phyloP scores from a whole-genome alignment of 176 grass and related monocot genomes.

The Raddia distichophylla region DNA sequence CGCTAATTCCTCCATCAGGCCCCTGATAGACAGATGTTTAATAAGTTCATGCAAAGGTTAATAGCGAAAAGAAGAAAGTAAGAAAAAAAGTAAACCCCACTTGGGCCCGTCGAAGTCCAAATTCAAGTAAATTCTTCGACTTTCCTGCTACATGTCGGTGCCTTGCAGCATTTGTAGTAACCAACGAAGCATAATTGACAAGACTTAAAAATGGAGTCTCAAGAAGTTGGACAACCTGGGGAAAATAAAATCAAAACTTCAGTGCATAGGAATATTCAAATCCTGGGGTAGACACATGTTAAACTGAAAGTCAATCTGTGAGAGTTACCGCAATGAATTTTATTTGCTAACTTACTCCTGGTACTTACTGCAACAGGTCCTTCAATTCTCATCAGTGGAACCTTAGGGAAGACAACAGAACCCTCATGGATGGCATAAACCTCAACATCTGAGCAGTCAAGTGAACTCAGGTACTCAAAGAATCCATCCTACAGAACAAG shows the following conservation, averaged over 20 bases:
- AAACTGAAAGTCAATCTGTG: neutral
- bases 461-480: constrained; percentile 80
- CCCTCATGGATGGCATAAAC: constrained; percentile 91
- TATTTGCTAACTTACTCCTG: constrained; percentile 33
- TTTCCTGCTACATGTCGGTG: constrained; percentile 88
- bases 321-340: neutral
- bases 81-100: constrained; percentile 41
- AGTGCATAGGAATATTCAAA: neutral
- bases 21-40: constrained; percentile 57
- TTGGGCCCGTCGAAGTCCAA: constrained; percentile 93
- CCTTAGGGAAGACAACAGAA: constrained; percentile 93
- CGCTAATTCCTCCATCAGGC: constrained; percentile 96
- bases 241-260: neutral
- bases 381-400: constrained; percentile 88
- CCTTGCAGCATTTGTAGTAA: constrained; percentile 93
- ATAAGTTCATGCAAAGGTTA: constrained; percentile 17
- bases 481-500: constrained; percentile 68
- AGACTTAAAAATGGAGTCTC: constrained; percentile 94
- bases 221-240: constrained; percentile 85
- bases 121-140: constrained; percentile 89
- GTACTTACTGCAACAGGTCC: constrained; percentile 92
- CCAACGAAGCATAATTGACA: constrained; percentile 95
- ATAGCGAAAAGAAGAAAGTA: neutral
- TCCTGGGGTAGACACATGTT: neutral
- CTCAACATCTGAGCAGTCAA: constrained; percentile 90